Percentiles rank a stretch among this genome's conserved stretches.
These are phyloP conservation scores for Cutaneotrichosporon sp. DNA, from an alignment of 1,284 basidiomycete genomes.

Conservation along the genomic window DNA sequence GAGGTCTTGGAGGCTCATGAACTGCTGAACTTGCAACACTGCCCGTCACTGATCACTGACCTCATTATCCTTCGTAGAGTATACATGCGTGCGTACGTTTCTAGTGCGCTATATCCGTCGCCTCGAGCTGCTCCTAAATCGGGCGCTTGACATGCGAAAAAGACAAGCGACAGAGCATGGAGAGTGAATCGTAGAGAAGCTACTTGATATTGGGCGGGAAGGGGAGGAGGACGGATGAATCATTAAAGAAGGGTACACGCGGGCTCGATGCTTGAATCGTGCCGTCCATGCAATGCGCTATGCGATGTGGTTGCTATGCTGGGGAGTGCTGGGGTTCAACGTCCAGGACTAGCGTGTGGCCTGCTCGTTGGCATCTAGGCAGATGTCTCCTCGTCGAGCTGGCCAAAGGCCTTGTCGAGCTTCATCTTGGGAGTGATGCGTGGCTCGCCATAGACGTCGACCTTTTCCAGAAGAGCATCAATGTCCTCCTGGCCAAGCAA, in stretches of 20 bases:
- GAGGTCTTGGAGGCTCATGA: not conserved
- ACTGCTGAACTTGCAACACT: not conserved
- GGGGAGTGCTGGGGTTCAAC: conserved; percentile 9
- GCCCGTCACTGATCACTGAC: not conserved
- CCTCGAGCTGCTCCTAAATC: not conserved
- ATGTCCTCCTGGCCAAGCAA: conserved; percentile 59
- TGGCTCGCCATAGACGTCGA: conserved; percentile 46
- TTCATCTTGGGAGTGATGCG: conserved; percentile 46
- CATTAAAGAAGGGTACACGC: conserved; percentile 9
- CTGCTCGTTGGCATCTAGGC: conserved; percentile 6
- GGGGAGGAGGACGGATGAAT: not conserved
- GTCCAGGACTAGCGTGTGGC: conserved; percentile 1
- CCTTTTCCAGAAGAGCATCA: conserved; percentile 56
- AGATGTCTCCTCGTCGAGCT: conserved; percentile 41
- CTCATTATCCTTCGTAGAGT: not conserved
- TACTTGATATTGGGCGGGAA: not conserved
- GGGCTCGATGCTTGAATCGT: conserved; percentile 9
- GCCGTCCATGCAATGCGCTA: conserved; percentile 20
- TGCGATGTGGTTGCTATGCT: conserved; percentile 5
- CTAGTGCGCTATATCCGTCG: not conserved
- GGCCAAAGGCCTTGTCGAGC: conserved; percentile 41
- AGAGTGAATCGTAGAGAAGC: conserved; percentile 4
- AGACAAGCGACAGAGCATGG: conserved; percentile 8
- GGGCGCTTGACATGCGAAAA: conserved; percentile 1
- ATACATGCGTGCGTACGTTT: conserved; percentile 6